These are phyloP conservation scores for Mediolabrus comicus DNA, from an alignment of 108 stramenopile genomes.

Conservation along the genomic window DNA sequence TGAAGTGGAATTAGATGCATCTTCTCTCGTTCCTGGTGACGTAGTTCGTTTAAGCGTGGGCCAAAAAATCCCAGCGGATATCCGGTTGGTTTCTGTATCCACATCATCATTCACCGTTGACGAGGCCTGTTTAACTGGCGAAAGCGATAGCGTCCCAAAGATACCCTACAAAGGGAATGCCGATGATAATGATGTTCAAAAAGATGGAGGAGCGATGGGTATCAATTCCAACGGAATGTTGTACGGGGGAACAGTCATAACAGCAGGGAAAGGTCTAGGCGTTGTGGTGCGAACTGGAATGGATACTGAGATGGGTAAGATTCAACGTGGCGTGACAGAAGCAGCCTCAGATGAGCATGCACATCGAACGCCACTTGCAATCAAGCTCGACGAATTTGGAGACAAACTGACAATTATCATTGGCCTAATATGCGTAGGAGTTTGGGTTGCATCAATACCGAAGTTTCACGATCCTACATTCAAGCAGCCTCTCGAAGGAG, in stretches of 20 bases:
- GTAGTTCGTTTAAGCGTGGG: slow-evolving; percentile 88
- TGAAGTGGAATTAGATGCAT: slow-evolving; percentile 47
- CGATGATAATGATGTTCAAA: slow-evolving; percentile 21
- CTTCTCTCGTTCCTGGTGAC: slow-evolving; percentile 94
- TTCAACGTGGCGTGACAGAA: slow-evolving; percentile 80
- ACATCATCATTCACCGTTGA: slow-evolving; percentile 65
- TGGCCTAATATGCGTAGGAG: slow-evolving; percentile 87
- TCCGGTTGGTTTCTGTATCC: slow-evolving; percentile 67
- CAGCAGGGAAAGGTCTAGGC: slow-evolving; percentile 83
- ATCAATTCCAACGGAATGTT: slow-evolving; percentile 76
- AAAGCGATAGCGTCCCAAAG: slow-evolving; percentile 78
- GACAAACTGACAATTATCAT: slow-evolving; percentile 90
- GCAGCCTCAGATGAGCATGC: slow-evolving; percentile 62
- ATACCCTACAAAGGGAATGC: slow-evolving; percentile 56
- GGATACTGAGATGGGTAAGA: slow-evolving; percentile 96
- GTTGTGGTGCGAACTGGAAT: slow-evolving; percentile 92
- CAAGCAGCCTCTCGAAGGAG: slow-evolving; percentile 67
- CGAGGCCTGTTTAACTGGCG: slow-evolving; percentile 83
- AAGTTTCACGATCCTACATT: slow-evolving; percentile 87
- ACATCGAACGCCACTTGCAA: slow-evolving; percentile 91
- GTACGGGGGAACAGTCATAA: slow-evolving; percentile 93
- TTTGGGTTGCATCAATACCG: slow-evolving; percentile 90
- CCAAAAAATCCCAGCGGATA: slow-evolving; percentile 95
- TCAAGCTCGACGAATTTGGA: slow-evolving; percentile 96
- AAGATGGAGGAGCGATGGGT: slow-evolving; percentile 36